Percentiles rank a stretch among this genome's conserved stretches.
phyloP scores from a whole-genome alignment of 805 yeast species.

The Candida corydali region DNA sequence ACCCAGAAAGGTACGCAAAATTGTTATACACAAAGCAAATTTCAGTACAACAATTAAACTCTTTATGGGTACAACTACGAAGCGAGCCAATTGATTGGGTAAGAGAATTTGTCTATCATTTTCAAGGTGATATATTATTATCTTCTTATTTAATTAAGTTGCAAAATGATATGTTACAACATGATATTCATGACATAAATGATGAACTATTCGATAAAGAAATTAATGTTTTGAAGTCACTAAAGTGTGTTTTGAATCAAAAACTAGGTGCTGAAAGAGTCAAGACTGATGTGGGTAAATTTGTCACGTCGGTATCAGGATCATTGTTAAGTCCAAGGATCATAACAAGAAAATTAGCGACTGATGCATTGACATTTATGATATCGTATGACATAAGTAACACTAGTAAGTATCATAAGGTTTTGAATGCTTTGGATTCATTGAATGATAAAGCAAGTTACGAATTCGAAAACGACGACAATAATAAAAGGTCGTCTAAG shows the following conservation, averaged over 20 bases:
- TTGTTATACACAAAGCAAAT: slow-evolving; percentile 67
- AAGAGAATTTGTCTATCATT: slow-evolving; percentile 57
- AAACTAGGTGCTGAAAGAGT: slow-evolving; percentile 60
- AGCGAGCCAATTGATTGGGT: slow-evolving; percentile 89
- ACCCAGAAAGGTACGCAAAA: slow-evolving; percentile 76
- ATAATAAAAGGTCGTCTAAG: slow-evolving; percentile 5
- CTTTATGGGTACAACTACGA: slow-evolving; percentile 85
- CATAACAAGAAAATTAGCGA: slow-evolving; percentile 71
- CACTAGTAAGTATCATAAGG: slow-evolving; percentile 48
- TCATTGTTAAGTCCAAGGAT: slow-evolving; percentile 73
- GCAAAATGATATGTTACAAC: slow-evolving; percentile 40
- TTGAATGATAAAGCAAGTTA: slow-evolving; percentile 35
- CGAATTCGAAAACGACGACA: slow-evolving; percentile 26
- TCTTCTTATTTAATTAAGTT: slow-evolving; percentile 52
- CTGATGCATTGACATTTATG: slow-evolving; percentile 62
- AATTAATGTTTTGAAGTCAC: slow-evolving; percentile 68
- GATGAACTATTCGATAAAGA: slow-evolving; percentile 65
- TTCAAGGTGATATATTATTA: slow-evolving; percentile 79
- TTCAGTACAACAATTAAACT: slow-evolving; percentile 66
- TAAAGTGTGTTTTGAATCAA: slow-evolving; percentile 68
- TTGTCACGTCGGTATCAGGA: slow-evolving; percentile 60
- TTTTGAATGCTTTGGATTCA: slow-evolving; percentile 48
- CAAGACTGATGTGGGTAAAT: slow-evolving; percentile 36
- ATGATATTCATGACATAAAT: slow-evolving; percentile 35
- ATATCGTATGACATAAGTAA: slow-evolving; percentile 31